Conservation (phyloP, 495 filamentous ascomycete genomes). For the Mytilinidion resinicola region DNA sequence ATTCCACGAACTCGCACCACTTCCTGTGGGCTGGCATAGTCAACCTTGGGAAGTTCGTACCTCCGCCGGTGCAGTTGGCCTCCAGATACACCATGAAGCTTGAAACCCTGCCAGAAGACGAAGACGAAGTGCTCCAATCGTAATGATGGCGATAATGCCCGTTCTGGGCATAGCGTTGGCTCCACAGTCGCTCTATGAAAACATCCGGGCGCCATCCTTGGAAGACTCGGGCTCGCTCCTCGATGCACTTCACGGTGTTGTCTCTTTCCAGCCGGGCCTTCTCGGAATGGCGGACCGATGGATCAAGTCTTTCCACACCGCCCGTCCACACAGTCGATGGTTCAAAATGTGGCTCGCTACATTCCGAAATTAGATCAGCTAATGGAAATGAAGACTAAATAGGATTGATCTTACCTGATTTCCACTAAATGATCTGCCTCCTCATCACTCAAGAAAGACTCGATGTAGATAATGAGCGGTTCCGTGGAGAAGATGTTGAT, state of each 20-base stretch:
- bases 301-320: constrained; percentile 41
- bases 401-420: constrained; percentile 39
- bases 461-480: constrained; percentile 52
- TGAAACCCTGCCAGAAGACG: constrained; percentile 27
- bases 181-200: constrained; percentile 57
- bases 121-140: constrained; percentile 44
- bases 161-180: constrained; percentile 51
- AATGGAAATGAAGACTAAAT: too few relatives aligned
- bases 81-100: constrained; percentile 55
- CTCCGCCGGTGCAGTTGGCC: constrained; percentile 49
- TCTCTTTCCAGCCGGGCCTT: constrained; percentile 55
- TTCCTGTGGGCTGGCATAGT: constrained; percentile 32
- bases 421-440: constrained; percentile 48
- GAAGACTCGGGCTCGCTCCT: constrained; percentile 60
- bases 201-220: constrained; percentile 59
- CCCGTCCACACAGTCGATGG: constrained; percentile 52
- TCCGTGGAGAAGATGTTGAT: constrained; percentile 42
- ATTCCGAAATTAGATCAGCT: constrained; percentile 31
- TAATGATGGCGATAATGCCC: constrained; percentile 57
- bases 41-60: constrained; percentile 51
- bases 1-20: constrained; percentile 36
- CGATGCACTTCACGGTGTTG: constrained; percentile 58
- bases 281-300: constrained; percentile 49
- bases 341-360: constrained; percentile 41
- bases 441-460: constrained; percentile 44